These are phyloP conservation scores for Dictyostelium capitatum DNA, from an alignment of 78 protist genomes.

Conservation along the genomic window DNA sequence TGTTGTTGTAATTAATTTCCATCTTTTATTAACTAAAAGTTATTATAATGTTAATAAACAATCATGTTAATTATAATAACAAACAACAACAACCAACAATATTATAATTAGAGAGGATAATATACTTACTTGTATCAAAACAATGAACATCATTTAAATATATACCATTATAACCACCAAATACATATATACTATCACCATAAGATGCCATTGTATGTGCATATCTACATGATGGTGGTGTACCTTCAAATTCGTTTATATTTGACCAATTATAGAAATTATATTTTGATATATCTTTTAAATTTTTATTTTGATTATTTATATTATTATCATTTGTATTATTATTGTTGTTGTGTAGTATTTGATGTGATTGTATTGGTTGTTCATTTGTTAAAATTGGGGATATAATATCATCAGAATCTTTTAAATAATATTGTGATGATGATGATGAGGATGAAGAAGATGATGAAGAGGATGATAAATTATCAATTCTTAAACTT, in stretches of 20 bases:
- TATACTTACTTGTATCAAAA: slow-evolving; percentile 25
- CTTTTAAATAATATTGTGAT: too few species aligned
- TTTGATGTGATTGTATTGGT: too few species aligned
- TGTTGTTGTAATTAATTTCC: background rate
- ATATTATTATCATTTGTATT: background rate
- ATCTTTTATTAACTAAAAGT: background rate
- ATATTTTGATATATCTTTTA: slow-evolving; percentile 1
- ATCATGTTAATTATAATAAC: background rate
- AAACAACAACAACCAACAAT: background rate
- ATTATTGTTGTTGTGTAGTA: background rate
- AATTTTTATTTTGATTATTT: background rate
- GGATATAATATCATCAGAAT: too few species aligned
- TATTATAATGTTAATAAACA: too few species aligned
- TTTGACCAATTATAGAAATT: slow-evolving; percentile 16
- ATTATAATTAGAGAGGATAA: background rate
- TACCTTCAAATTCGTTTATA: background rate
- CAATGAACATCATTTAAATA: slow-evolving; percentile 33
- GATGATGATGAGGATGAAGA: too few species aligned
- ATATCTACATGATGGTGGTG: slow-evolving; percentile 30
- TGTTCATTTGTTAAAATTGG: too few species aligned
- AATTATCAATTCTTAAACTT: background rate
- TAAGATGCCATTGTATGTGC: slow-evolving; percentile 25
- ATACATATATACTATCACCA: background rate
- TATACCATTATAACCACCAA: slow-evolving; percentile 41
- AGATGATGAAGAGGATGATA: background rate